Base-by-base conservation (phyloP, 2,329 filamentous ascomycete genomes). In the Pseudonectria buxi region DNA sequence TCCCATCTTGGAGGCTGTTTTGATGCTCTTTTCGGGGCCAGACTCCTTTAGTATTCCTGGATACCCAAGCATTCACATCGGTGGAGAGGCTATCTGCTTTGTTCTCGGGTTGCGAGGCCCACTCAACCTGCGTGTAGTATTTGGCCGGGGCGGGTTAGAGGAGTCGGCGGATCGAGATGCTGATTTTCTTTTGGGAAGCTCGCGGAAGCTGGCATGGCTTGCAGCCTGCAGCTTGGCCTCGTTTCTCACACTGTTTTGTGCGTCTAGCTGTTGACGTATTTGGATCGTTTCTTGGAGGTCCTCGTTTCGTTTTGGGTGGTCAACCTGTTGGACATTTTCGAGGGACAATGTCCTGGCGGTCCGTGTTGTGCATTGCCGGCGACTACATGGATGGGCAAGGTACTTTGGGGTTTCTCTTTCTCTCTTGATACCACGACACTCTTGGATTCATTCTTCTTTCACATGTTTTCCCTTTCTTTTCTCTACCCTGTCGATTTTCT, bases 71-170 rank as follows among this genome's bases (percentile, higher is more conserved):
- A 55, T 57, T 56, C 47, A 55, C 41, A 49, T 51, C 46, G 47
- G 47, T 50, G 43, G 56, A 51, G 55, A 53, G 57, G 55, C 57
- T 58, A 53, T 59, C 49, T 55, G 55, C 51, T 55, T 58, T 56
- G 42, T 55, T 46, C 45, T 54, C 46, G 45, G 43, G 36, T 33
- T 41, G 9, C 18, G 9, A 9, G 38, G 50, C 52, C 50, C 49
- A 46, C 49, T 50, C 48, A 55, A 49, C 50, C 39, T 55, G 49
- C 54, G 49, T 51, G 45, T 51, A 57, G 54, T 58, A 53, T 58
- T 47, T 55, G 51, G 50, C 48, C 51, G 47, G 51, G 52, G 45
- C 45, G 50, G 58, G 47, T 61, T 64, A 64, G 61, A 63, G 59
- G 61, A 61, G 61, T 62, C 59, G 47, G 41, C 42, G 50, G 46